These are phyloP conservation scores for Neofusicoccum parvum DNA, from an alignment of 2,329 filamentous ascomycete genomes.

Conservation along the genomic window DNA sequence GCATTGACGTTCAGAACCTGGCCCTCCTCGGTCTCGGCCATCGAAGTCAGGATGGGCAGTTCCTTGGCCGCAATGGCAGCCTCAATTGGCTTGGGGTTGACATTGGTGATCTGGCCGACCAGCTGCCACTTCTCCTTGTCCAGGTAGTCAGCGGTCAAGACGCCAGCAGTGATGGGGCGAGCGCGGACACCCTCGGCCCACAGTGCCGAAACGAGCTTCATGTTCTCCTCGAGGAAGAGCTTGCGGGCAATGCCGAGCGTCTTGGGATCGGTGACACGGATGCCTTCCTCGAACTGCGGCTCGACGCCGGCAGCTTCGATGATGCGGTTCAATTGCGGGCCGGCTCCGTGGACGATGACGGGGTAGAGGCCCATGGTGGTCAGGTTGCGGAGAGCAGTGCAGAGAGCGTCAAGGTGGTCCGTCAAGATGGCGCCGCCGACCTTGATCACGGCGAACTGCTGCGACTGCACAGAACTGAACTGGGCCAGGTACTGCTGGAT, in stretches of 20 bases:
- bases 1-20: slow-evolving; percentile 97
- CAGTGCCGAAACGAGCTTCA: slow-evolving; percentile 86
- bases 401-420: slow-evolving; percentile 89
- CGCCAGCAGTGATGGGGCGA: slow-evolving; percentile 83
- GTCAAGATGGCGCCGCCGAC: slow-evolving; percentile 95
- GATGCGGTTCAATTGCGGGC: slow-evolving; percentile 90
- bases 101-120: slow-evolving; percentile 91
- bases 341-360: slow-evolving; percentile 92
- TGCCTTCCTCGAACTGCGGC: slow-evolving; percentile 94
- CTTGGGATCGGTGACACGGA: slow-evolving; percentile 92
- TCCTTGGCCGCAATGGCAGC: slow-evolving; percentile 84
- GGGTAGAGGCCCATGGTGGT: slow-evolving; percentile 95
- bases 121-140: slow-evolving; percentile 96
- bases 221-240: slow-evolving; percentile 92
- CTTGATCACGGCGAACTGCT: slow-evolving; percentile 98
- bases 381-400: slow-evolving; percentile 84
- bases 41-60: slow-evolving; percentile 90
- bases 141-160: slow-evolving; percentile 90
- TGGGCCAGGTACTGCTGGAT: slow-evolving; percentile 97
- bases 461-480: slow-evolving; percentile 93
- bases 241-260: slow-evolving; percentile 88
- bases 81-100: slow-evolving; percentile 89
- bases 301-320: slow-evolving; percentile 89
- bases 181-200: slow-evolving; percentile 82
- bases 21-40: slow-evolving; percentile 90